Evolutionary conservation across 257 asterid species (phyloP), one percentile per base, ranked within the genome.

Genomic region (Thymus quinquecostatus): DNA sequence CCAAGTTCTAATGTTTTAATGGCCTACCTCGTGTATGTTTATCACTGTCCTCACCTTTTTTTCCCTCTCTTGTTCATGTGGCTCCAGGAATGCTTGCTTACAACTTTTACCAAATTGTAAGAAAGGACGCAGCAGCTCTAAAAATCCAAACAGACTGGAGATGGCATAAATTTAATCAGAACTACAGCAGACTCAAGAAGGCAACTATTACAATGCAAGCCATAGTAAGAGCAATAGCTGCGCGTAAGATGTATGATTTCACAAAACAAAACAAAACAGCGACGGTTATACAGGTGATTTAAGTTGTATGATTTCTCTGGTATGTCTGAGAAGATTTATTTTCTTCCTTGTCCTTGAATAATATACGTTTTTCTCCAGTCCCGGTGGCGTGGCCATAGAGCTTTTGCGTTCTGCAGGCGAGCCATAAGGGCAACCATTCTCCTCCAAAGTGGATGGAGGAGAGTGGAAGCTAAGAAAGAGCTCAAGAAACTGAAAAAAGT

Each of bases 401-500:
- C 70, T 64, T 66, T 77, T 73, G 81, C 86, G 68, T 76, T 81
- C 83, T 82, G 84, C 81, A 86, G 79, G 88, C 87, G 69, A 68
- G 87, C 87, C 76, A 73, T 77, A 79, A 78, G 77, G 78, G 96
- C 96, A 74, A 65, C 96, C 14, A 68, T 86, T 69, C 71, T 83
- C 63, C 85, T 92, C 59, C 99, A 95, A 78, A 82, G 95, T 78
- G 86, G 90, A 79, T 95, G 97, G 98, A 91, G 97, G 84, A 95
- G 93, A 74, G 78, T 81, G 77, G 79, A 82, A 73, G 99, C 90
- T 34, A 81, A 87, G 79, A 87, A 66, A 83, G 97, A 91, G 86
- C 94, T 95, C 75, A 87, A 87, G 60, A 78, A 83, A 76, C 81
- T 88, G 74, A 91, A 88, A 88, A 80, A 82, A 97, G 99, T 92